Evolutionary conservation across 176 grass and related monocot species (phyloP).

Genomic region (Luzula sylvatica): DNA sequence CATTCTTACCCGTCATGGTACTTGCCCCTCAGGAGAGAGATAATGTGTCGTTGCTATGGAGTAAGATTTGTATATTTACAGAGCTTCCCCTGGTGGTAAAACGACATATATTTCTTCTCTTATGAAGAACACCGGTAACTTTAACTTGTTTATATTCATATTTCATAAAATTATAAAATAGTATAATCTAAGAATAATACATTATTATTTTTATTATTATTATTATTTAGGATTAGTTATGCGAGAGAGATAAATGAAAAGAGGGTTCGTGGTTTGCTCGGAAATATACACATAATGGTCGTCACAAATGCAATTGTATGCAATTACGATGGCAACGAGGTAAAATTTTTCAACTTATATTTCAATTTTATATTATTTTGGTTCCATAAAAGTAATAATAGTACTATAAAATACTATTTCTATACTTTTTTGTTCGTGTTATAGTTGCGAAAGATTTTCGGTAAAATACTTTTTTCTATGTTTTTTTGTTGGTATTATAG

Average conservation of each 20-base stretch:
- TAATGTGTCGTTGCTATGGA: too few species aligned
- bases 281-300: constrained; percentile 92
- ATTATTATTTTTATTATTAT: background rate
- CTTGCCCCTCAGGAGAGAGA: too few species aligned
- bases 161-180: background rate
- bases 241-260: constrained; percentile 89
- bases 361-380: too few species aligned
- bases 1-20: constrained; percentile 94
- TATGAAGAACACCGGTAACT: constrained; percentile 89
- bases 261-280: constrained; percentile 65
- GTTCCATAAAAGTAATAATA: too few species aligned
- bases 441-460: too few species aligned
- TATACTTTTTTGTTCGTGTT: too few species aligned
- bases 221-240: constrained; percentile 72
- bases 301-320: constrained; percentile 83
- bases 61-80: constrained; percentile 78
- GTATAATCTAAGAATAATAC: background rate
- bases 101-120: constrained; percentile 91
- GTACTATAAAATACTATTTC: too few species aligned
- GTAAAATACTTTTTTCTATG: too few species aligned
- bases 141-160: too few species aligned
- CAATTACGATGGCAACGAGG: constrained; percentile 97
- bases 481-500: constrained; percentile 68
- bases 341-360: too few species aligned
- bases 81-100: constrained; percentile 95